Conservation (phyloP, 768 basidiomycete species). For the Mycena olivaceomarginata region DNA sequence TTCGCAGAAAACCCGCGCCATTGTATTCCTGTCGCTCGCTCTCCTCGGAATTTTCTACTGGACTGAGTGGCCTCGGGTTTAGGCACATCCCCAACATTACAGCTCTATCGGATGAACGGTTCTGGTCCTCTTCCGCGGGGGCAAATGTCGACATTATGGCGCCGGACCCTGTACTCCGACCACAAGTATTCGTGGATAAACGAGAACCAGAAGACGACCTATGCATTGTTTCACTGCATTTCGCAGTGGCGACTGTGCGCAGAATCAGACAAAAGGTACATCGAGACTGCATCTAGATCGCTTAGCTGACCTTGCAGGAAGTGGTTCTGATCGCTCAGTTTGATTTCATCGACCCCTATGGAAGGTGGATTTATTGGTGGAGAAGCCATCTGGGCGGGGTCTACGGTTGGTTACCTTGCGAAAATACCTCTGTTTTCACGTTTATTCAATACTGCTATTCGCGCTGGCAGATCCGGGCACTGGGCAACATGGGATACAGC, state of each 20-base stretch:
- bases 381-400: constrained; percentile 56
- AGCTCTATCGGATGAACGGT: too few species aligned
- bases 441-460: too few species aligned
- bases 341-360: constrained; percentile 50
- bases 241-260: constrained; percentile 50
- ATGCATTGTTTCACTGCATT: constrained; percentile 47
- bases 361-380: constrained; percentile 49
- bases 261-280: constrained; percentile 55
- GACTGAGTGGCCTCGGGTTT: too few species aligned
- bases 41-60: too few species aligned
- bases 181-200: constrained; percentile 23
- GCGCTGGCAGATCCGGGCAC: constrained; percentile 43
- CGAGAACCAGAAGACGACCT: constrained; percentile 8
- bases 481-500: constrained; percentile 49
- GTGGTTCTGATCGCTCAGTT: constrained; percentile 54
- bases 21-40: too few species aligned
- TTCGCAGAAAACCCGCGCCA: too few species aligned
- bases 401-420: constrained; percentile 46
- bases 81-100: too few species aligned
- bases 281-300: not conserved
- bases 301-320: not conserved
- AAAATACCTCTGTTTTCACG: too few species aligned
- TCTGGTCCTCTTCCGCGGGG: too few species aligned
- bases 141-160: constrained; percentile 23
- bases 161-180: constrained; percentile 15